phyloP scores from a whole-genome alignment of 805 yeast species.

The Yarrowia divulgata region DNA sequence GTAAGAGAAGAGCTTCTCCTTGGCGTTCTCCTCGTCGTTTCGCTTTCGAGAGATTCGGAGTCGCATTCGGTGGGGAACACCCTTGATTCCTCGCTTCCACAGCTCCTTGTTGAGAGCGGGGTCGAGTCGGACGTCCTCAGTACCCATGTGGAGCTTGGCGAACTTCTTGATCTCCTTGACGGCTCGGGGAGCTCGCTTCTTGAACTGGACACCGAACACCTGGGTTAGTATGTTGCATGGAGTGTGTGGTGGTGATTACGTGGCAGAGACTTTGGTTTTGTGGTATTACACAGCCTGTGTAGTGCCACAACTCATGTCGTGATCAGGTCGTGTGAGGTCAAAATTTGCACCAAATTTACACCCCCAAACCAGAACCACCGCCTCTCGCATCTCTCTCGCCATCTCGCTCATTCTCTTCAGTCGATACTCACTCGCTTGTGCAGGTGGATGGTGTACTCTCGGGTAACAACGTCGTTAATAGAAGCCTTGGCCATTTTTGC shows the following conservation, averaged over 20 bases:
- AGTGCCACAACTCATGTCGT: not conserved
- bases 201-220: constrained; percentile 99
- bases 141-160: constrained; percentile 99
- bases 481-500: constrained; percentile 67
- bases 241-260: not conserved
- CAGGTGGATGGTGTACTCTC: constrained; percentile 99
- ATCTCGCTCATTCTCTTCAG: not conserved
- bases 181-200: constrained; percentile 99
- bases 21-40: constrained; percentile 99
- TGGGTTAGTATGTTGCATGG: constrained; percentile 45
- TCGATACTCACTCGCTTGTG: constrained; percentile 91
- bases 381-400: not conserved
- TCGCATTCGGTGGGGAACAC: constrained; percentile 98
- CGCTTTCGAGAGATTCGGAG: constrained; percentile 99
- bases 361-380: too few relatives aligned
- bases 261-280: too few relatives aligned
- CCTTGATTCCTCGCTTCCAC: constrained; percentile 99
- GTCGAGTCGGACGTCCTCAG: constrained; percentile 98
- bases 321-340: constrained; percentile 1
- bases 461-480: constrained; percentile 98
- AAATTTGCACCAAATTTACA: not conserved
- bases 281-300: too few relatives aligned
- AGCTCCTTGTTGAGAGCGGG: constrained; percentile 97
- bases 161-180: constrained; percentile 99
- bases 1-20: constrained; percentile 95